phyloP scores from a whole-genome alignment of 2,329 filamentous ascomycete genomes.

The Apiospora marii region DNA sequence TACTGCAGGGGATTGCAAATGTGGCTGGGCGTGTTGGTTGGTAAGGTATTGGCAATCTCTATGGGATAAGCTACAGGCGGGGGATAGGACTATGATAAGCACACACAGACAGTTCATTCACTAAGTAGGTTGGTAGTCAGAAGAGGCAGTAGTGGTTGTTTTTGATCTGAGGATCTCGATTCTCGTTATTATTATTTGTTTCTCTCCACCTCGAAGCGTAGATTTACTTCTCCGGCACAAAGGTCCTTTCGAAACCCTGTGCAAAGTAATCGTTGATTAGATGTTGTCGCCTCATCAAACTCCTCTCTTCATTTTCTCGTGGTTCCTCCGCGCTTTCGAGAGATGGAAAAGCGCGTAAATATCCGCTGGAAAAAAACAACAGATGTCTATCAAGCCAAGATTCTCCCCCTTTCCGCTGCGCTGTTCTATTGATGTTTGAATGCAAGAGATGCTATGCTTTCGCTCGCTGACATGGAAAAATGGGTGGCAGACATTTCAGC shows the following conservation, averaged over 20 bases:
- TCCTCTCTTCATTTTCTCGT: constrained; percentile 1
- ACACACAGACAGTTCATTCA: background rate
- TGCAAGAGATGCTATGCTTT: constrained; percentile 6
- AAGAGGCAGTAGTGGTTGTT: background rate
- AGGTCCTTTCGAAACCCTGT: background rate
- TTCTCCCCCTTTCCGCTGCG: background rate
- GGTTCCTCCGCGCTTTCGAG: background rate
- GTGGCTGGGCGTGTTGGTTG: too few species aligned
- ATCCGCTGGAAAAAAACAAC: background rate
- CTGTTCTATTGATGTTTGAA: constrained; percentile 9
- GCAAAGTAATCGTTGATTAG: background rate
- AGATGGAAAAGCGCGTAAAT: background rate
- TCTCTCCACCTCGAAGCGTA: background rate
- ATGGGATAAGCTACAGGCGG: too few species aligned
- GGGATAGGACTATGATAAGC: background rate
- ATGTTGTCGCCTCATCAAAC: constrained; percentile 4
- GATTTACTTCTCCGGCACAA: background rate
- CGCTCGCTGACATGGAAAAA: background rate
- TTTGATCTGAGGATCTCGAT: background rate
- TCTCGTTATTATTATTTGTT: background rate
- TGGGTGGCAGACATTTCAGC: background rate
- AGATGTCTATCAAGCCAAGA: background rate
- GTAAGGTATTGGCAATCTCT: background rate
- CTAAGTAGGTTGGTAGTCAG: too few species aligned
- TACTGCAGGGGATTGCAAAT: too few species aligned